Percentiles rank a stretch among this genome's conserved stretches.
phyloP scores from a whole-genome alignment of 768 basidiomycete genomes.

The Clathrus columnatus region DNA sequence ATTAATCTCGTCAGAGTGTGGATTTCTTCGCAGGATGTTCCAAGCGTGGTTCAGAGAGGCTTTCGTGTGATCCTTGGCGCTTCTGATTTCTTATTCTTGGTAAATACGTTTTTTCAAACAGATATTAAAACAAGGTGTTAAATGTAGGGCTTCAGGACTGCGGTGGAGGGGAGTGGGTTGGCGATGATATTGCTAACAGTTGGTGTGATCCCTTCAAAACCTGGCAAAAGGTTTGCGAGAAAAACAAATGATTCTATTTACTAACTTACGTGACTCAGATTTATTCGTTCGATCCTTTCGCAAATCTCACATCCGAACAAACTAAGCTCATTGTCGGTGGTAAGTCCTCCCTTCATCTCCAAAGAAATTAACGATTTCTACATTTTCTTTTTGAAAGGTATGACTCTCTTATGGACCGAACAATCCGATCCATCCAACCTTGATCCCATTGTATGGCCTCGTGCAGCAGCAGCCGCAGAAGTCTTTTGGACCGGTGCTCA shows the following conservation, averaged over 20 bases:
- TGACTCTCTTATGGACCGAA: conserved; percentile 26
- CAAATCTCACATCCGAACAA: conserved; percentile 16
- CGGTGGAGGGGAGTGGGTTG: conserved; percentile 35
- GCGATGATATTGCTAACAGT: conserved; percentile 23
- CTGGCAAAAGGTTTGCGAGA: conserved; percentile 23
- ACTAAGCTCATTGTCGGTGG: conserved; percentile 23
- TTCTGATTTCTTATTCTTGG: conserved; percentile 30
- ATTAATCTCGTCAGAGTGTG: conserved; percentile 18
- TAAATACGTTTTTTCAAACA: not conserved
- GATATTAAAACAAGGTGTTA: not conserved
- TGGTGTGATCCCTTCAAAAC: conserved; percentile 27
- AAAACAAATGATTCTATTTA: not conserved
- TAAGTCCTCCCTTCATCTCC: not conserved
- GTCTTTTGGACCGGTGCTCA: conserved; percentile 9
- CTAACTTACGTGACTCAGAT: conserved; percentile 14
- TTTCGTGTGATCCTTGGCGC: conserved; percentile 26
- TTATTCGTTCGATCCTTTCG: conserved; percentile 29
- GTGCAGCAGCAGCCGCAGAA: conserved; percentile 26
- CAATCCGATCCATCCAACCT: conserved; percentile 26
- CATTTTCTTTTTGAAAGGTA: conserved; percentile 14
- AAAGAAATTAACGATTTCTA: not conserved
- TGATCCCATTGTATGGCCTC: conserved; percentile 27
- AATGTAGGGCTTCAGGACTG: conserved; percentile 27
- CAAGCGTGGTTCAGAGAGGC: conserved; percentile 21
- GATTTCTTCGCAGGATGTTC: conserved; percentile 20